These are phyloP conservation scores for Xylaria telfairii DNA, from an alignment of 495 filamentous ascomycete species.

Conservation along the genomic window DNA sequence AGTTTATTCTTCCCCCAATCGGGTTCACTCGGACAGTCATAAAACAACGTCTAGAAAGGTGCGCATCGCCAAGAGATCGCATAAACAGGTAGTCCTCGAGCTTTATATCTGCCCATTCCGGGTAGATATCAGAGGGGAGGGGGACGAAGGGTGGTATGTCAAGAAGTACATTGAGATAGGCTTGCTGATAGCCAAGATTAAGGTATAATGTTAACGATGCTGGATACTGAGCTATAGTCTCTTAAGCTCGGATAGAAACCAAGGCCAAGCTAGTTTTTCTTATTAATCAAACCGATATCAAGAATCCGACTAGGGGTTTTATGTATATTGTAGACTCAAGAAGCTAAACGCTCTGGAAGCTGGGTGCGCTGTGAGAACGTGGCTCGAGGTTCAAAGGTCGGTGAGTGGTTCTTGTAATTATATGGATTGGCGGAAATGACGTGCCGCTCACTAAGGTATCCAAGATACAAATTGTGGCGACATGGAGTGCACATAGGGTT, in stretches of 20 bases:
- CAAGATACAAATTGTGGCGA: not conserved
- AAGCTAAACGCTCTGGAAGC: not conserved
- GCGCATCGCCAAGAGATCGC: not conserved
- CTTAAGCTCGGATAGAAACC: not conserved
- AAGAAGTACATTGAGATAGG: not conserved
- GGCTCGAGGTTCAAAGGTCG: not conserved
- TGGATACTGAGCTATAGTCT: no score
- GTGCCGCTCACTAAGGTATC: not conserved
- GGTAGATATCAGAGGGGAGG: not conserved
- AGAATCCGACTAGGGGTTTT: not conserved
- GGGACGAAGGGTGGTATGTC: no score
- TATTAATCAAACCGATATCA: not conserved
- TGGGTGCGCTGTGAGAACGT: not conserved
- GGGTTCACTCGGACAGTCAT: not conserved
- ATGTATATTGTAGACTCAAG: not conserved
- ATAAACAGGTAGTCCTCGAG: not conserved
- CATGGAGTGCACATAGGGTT: not conserved
- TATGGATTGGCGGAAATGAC: not conserved
- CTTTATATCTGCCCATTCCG: not conserved
- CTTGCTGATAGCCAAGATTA: not conserved
- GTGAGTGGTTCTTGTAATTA: not conserved
- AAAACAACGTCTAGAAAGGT: slow-evolving; percentile 3
- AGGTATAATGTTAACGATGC: no score
- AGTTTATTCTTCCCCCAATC: slow-evolving; percentile 6
- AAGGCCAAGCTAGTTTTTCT: not conserved